Evolutionary conservation across 768 basidiomycete genomes (phyloP).

Genomic region (Tricholoma sp.): DNA sequence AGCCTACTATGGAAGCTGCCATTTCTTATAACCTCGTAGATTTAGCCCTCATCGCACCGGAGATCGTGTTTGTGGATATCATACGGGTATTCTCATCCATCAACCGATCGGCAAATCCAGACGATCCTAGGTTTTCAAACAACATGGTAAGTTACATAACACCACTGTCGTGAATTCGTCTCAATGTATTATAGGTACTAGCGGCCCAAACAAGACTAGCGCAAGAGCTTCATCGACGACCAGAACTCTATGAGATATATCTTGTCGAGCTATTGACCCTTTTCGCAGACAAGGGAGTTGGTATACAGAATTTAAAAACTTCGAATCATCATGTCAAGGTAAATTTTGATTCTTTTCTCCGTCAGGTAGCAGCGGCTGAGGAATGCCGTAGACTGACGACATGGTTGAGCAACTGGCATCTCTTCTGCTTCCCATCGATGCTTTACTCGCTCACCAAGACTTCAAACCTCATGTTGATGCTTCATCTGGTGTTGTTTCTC

Average conservation of each 20-base stretch:
- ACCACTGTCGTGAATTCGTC: neutral
- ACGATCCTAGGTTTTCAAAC: slow-evolving; percentile 83
- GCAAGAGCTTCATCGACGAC: slow-evolving; percentile 64
- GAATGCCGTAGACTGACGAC: slow-evolving; percentile 55
- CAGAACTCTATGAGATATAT: slow-evolving; percentile 76
- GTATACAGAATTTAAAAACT: slow-evolving; percentile 77
- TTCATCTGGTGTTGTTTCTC: slow-evolving; percentile 54
- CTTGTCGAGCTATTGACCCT: slow-evolving; percentile 79
- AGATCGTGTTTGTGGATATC: slow-evolving; percentile 76
- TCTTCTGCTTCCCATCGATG: slow-evolving; percentile 86
- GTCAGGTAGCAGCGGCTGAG: neutral
- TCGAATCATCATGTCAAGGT: slow-evolving; percentile 67
- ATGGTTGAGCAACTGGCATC: slow-evolving; percentile 86
- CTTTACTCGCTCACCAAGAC: slow-evolving; percentile 67
- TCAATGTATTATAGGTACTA: slow-evolving; percentile 49
- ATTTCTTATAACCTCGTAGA: slow-evolving; percentile 92
- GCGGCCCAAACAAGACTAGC: slow-evolving; percentile 90
- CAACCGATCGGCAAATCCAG: slow-evolving; percentile 81
- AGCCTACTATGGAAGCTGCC: slow-evolving; percentile 84
- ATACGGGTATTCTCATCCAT: slow-evolving; percentile 80
- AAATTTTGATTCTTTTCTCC: slow-evolving; percentile 7
- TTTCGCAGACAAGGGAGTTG: slow-evolving; percentile 88
- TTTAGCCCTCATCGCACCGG: slow-evolving; percentile 74
- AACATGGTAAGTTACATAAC: slow-evolving; percentile 59
- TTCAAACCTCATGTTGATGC: slow-evolving; percentile 56